A percentile compares a stretch with the other conserved stretches of the same genome.
Conservation (phyloP, 345 rosid species). For the Alliaria petiolata region DNA sequence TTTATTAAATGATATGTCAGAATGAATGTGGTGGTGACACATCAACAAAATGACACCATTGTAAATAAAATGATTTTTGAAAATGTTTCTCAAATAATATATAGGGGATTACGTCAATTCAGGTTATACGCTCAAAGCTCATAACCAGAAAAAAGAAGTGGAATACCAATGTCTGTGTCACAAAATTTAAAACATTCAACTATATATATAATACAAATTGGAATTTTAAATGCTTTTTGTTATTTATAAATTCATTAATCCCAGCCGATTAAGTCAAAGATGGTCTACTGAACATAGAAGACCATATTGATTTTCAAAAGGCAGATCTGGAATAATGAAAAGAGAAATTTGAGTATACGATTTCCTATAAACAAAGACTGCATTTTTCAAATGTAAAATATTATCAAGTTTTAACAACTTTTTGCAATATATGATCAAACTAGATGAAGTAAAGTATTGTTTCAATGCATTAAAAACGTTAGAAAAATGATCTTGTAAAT, state of each 20-base stretch:
- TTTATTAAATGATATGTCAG: no score
- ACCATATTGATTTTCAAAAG: conserved; percentile 18
- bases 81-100: no score
- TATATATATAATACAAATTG: no score
- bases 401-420: neutral
- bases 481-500: no score
- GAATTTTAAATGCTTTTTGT: neutral
- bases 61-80: no score
- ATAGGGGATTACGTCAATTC: neutral
- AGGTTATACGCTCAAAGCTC: conserved; percentile 35
- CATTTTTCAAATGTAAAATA: neutral
- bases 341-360: neutral
- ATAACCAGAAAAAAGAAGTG: conserved; percentile 28
- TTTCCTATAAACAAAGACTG: neutral
- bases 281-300: conserved; percentile 29
- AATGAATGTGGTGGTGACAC: no score
- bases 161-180: conserved; percentile 24
- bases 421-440: neutral
- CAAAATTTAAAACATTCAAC: no score
- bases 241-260: neutral
- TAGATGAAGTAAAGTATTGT: neutral
- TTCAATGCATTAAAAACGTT: neutral
- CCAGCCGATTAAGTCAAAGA: conserved; percentile 31
- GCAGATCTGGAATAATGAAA: neutral
- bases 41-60: no score